Base-by-base conservation (phyloP, 352 stramenopile species). In the Peronosclerospora sorghi region DNA sequence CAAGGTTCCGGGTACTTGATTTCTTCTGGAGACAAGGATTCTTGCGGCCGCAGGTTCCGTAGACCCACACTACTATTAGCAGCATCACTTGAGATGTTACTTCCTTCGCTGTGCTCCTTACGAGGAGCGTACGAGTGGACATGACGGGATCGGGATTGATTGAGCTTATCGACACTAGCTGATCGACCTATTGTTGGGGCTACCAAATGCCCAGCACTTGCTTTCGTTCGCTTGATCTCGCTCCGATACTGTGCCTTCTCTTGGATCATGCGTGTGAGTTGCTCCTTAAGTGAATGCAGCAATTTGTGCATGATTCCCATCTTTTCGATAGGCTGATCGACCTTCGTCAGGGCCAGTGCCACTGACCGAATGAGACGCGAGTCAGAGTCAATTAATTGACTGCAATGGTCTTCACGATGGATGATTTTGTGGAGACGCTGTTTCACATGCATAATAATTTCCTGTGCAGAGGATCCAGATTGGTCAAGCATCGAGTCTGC, bases 401-500 rank as follows among this genome's bases (percentile, higher is more conserved):
- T 73, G 51, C 73, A 90, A 53, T 86, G 77, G 44, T 91, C 81
- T 28, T 66, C 78, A 18, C 75, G 76, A 36, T 94, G 81, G 36
- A 94, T 85, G 45, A 94, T 89, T 40, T 75, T 71, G 54, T 94
- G 81, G 38, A 94, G 62, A 5, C 78, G 78, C 57, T 91, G 77
- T 62, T 94, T 94, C 7, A 94, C 81, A 26, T 68, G 67, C 74
- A 94, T 85, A 27, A 94, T 94, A 34, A 89, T 94, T 55, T 89
- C 81, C 42, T 94, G 81, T 0, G 76, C 95, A 28, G 95, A 96
- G 20, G 97, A 98, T 1, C 94, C 95, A 12, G 87, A 97, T 47
- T 97, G 95, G 68, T 99, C 97, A 14, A 99, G 73, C 95, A 99
- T 98, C 39, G 96, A 95, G 49, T 94, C 81, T 5, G 78, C 81